Base-by-base conservation (phyloP, 2,329 filamentous ascomycete species). In the Ramichloridium luteum region DNA sequence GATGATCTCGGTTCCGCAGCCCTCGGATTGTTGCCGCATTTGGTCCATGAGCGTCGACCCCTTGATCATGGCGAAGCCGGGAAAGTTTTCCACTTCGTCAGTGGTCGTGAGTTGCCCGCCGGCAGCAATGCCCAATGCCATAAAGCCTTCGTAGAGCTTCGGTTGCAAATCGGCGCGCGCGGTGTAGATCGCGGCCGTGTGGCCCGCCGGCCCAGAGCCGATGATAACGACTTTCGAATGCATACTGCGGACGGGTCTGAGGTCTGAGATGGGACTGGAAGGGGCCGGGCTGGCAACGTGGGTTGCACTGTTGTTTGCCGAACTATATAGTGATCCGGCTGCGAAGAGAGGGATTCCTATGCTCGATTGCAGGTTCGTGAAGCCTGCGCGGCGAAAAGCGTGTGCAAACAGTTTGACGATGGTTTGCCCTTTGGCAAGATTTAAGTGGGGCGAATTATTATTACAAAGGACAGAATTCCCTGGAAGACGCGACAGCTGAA, bases 31-130 rank as follows among this genome's bases (percentile, higher is more conserved):
- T 39, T 71, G 74, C 59, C 80, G 80, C 88, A 98, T 96, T 58
- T 78, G 74, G 47, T 94, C 88, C 90, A 98, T 98, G 45, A 98
- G 67, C 53, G 84, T 79, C 35, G 72, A 62, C 45, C 90, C 90
- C 61, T 84, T 80, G 57, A 98, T 85, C 49, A 82, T 73, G 51
- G 82, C 80, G 65, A 96, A 98, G 28, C 90, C 90, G 15, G 90
- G 90, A 62, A 80, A 98, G 72, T 98, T 98, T 68, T 98, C 90
- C 38, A 98, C 77, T 47, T 98, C 92, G 51, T 93, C 96, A 34
- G 90, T 98, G 15, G 92, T 98, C 34, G 92, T 98, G 47, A 98
- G 71, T 69, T 98, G 90, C 36, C 90, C 90, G 47, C 90, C 90
- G 27, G 90, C 84, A 5, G 90, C 90, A 50, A 92, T 93, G 53